These are phyloP conservation scores for Delonix regia DNA, from an alignment of 306 rosid genomes.

Conservation along the genomic window DNA sequence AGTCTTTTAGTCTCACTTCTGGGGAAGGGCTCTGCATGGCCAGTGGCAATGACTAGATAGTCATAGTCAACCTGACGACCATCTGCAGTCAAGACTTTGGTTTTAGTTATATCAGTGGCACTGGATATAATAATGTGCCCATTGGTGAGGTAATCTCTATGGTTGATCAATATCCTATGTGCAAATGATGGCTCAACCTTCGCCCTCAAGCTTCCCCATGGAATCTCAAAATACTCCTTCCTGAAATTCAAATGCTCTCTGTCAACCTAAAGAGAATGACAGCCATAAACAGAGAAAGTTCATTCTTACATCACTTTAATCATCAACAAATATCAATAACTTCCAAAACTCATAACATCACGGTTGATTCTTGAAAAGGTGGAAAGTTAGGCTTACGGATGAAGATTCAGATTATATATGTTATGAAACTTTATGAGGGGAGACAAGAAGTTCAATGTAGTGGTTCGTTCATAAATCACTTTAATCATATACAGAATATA, in stretches of 20 bases:
- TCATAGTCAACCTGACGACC: constrained; percentile 59
- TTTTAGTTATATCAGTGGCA: constrained; percentile 55
- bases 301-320: no score
- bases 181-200: constrained; percentile 84
- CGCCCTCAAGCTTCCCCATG: constrained; percentile 81
- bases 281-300: constrained; percentile 11
- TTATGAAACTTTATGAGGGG: neutral
- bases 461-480: no score
- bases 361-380: constrained; percentile 16
- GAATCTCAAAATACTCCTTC: constrained; percentile 87
- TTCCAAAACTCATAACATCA: neutral
- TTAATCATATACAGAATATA: no score
- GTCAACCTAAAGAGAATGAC: neutral
- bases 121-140: constrained; percentile 50
- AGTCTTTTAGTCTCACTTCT: constrained; percentile 54
- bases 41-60: constrained; percentile 75
- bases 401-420: neutral
- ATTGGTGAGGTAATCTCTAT: constrained; percentile 61
- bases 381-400: neutral
- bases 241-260: constrained; percentile 43
- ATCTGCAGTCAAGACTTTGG: constrained; percentile 64
- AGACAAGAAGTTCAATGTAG: neutral
- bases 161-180: constrained; percentile 64
- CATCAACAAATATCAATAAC: neutral
- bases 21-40: constrained; percentile 59